Base-by-base conservation (phyloP, 495 filamentous ascomycete species). In the Aspergillus hancockii region DNA sequence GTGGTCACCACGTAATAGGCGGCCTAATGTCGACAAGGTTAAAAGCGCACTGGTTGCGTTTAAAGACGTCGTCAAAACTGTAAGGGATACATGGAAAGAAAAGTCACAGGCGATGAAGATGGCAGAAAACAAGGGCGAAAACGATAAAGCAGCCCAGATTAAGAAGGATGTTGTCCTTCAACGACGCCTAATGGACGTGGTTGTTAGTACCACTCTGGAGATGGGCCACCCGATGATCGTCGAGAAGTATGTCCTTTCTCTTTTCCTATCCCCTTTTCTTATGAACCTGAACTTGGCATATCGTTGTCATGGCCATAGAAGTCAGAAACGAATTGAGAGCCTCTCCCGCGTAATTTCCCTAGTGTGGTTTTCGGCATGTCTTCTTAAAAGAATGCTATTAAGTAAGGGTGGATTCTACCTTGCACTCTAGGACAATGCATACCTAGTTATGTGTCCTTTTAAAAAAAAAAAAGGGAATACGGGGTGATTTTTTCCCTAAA, bases 181-280 rank as follows among this genome's bases (percentile, higher is more conserved):
- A 58, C 81, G 85, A 22, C 79, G 81, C 51, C 76, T 82, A 34
- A 76, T 90, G 63, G 79, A 88, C 54, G 69, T 75, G 30, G 86
- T 86, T n/a, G 76, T 89, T 32, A 77, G 71, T 49, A 73, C 86
- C 49, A 81, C 85, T 18, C 55, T 88, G 54, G 78, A 83, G 28
- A 78, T 80, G 65, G 88, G 86, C 16, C 87, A 91, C 65, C 79
- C 79, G 22, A 77, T 80, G 25, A 85, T 91, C 54, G 68, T 92
- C 58, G 80, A 86, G 63, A 83, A 86, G 83, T 86, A 85, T 71
- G 83, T 80, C 16, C 55, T 52, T 50, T 64, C 61, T 54, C 60
- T 62, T 66, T 56, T 57, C 49, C 51, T 55, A 31, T 52, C 25
- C 49, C 58, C 61, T 57, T 31, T 51, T 46, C 56, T 38, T 57